Percentiles rank a stretch among this genome's conserved stretches.
Conservation (phyloP, 148 eudicot genomes). For the Dianthus caryophyllus region DNA sequence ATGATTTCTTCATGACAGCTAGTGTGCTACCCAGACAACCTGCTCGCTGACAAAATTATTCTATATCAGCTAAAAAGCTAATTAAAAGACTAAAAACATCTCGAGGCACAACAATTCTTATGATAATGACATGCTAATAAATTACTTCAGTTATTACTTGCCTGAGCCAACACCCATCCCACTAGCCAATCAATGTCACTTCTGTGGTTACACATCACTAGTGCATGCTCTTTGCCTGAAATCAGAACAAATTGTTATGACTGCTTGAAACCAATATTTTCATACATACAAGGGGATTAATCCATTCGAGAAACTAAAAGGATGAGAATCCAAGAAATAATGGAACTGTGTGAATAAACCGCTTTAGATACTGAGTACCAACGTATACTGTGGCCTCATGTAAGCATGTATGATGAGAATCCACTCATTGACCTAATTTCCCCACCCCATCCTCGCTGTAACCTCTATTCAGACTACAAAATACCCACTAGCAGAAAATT, state of each 20-base stretch:
- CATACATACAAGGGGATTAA: neutral
- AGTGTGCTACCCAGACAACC: constrained; percentile 90
- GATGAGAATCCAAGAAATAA: neutral
- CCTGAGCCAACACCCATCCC: constrained; percentile 99
- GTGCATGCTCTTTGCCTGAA: constrained; percentile 91
- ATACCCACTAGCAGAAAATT: neutral
- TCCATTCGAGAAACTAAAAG: neutral
- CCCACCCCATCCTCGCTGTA: neutral
- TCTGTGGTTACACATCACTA: constrained; percentile 69
- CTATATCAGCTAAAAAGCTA: constrained; percentile 25
- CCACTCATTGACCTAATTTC: neutral
- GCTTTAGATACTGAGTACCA: neutral
- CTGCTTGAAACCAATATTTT: constrained; percentile 8
- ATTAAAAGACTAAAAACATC: constrained; percentile 5
- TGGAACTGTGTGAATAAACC: neutral
- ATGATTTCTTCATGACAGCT: constrained; percentile 77
- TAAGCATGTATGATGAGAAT: neutral
- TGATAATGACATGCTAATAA: neutral
- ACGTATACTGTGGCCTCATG: neutral
- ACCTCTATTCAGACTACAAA: neutral
- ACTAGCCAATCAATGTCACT: constrained; percentile 99
- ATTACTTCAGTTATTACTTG: constrained; percentile 28
- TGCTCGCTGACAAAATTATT: constrained; percentile 56
- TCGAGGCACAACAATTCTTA: neutral
- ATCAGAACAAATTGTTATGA: constrained; percentile 3